Conservation (phyloP, 441 rosid species). For the Pelargonium australe region DNA sequence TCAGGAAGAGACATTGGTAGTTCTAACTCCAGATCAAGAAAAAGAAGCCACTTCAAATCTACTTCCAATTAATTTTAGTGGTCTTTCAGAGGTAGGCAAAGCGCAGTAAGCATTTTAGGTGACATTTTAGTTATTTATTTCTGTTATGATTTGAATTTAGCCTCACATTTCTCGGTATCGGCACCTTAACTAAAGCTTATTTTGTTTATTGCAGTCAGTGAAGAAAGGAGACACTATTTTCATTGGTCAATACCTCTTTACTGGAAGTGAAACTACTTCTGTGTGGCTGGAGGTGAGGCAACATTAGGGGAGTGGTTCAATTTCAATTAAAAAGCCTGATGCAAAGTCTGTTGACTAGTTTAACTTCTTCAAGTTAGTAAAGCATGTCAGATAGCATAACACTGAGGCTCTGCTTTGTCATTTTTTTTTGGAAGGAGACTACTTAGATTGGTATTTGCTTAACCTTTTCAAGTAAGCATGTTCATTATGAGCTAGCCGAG, state of each 20-base stretch:
- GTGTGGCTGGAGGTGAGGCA: conserved; percentile 55
- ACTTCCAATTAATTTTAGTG: conserved; percentile 51
- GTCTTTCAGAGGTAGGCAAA: conserved; percentile 38
- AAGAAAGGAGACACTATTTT: conserved; percentile 54
- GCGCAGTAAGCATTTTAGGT: background rate
- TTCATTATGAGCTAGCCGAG: conserved; percentile 3
- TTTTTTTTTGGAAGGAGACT: background rate
- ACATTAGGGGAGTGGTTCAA: conserved; percentile 4
- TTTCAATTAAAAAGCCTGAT: background rate
- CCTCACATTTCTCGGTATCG: background rate
- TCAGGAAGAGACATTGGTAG: conserved; percentile 34
- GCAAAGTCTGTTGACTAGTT: conserved; percentile 1
- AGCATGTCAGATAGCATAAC: background rate
- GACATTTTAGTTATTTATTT: too few species aligned
- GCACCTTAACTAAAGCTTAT: conserved; percentile 15
- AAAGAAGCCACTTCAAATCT: conserved; percentile 47
- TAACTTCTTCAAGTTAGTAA: conserved; percentile 4
- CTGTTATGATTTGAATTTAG: background rate
- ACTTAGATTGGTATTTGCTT: conserved; percentile 10
- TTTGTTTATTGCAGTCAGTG: conserved; percentile 42
- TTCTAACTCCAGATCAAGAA: conserved; percentile 51
- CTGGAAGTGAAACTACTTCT: conserved; percentile 58
- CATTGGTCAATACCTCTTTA: conserved; percentile 56
- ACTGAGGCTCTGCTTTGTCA: background rate
- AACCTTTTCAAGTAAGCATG: conserved; percentile 6